Evolutionary conservation across 2,329 filamentous ascomycete genomes (phyloP).

Genomic region (Paecilomyces sp.): DNA sequence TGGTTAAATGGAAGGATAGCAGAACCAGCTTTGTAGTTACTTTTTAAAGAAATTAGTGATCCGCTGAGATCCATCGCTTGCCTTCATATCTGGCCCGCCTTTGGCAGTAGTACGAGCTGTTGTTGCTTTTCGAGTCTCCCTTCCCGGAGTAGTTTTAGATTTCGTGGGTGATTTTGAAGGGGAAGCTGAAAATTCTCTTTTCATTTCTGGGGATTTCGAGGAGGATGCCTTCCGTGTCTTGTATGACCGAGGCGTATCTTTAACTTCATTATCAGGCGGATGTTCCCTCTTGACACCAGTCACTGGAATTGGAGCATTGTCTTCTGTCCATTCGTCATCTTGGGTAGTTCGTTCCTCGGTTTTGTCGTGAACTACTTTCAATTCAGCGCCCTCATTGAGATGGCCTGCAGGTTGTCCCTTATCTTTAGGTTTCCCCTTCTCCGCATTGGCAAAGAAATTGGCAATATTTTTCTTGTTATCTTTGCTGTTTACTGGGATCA

Average conservation of each 20-base stretch:
- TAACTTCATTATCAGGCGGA: slow-evolving; percentile 19
- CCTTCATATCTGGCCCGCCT: slow-evolving; percentile 34
- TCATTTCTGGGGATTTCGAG: slow-evolving; percentile 31
- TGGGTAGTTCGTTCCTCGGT: slow-evolving; percentile 31
- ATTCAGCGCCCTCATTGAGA: slow-evolving; percentile 28
- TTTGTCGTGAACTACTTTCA: slow-evolving; percentile 9
- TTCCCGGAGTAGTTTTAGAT: slow-evolving; percentile 13
- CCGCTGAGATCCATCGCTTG: slow-evolving; percentile 43
- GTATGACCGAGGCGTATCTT: slow-evolving; percentile 1
- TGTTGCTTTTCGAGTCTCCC: slow-evolving; percentile 50
- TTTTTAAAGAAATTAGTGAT: slow-evolving; percentile 45
- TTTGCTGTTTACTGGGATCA: slow-evolving; percentile 73
- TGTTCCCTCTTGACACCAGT: slow-evolving; percentile 43
- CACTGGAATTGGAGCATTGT: slow-evolving; percentile 46
- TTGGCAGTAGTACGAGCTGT: slow-evolving; percentile 46
- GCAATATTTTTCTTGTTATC: slow-evolving; percentile 91
- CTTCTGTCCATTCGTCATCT: slow-evolving; percentile 40
- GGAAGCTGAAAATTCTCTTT: slow-evolving; percentile 15
- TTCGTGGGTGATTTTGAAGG: slow-evolving; percentile 15
- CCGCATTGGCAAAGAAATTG: slow-evolving; percentile 72
- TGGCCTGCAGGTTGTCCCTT: slow-evolving; percentile 9
- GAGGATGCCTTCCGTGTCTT: slow-evolving; percentile 20
- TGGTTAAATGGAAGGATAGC: neutral
- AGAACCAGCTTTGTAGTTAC: slow-evolving; percentile 10
- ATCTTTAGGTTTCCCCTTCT: slow-evolving; percentile 14